A percentile compares a stretch with the other conserved stretches of the same genome.
Evolutionary conservation across 2,329 filamentous ascomycete genomes (phyloP).

Genomic region (Neospermospora avenae): DNA sequence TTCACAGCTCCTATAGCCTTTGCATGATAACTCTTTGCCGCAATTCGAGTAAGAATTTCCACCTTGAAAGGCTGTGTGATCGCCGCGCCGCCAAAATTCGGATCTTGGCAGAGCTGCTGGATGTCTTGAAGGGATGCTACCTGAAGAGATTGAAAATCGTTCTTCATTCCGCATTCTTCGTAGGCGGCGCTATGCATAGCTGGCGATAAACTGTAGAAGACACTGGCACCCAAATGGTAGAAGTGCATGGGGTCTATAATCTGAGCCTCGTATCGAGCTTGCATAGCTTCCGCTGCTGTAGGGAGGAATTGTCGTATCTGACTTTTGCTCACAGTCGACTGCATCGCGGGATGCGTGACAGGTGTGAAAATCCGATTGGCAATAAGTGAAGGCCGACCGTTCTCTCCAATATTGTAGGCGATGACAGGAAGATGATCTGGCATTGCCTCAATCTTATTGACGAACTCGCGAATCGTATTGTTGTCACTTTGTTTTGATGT

Average conservation of each 20-base stretch:
- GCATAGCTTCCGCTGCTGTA: constrained; percentile 61
- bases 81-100: constrained; percentile 68
- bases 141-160: constrained; percentile 63
- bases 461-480: constrained; percentile 34
- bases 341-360: constrained; percentile 53
- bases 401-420: constrained; percentile 53
- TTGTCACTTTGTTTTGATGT: constrained; percentile 50
- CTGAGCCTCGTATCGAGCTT: constrained; percentile 61
- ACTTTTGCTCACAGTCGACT: constrained; percentile 46
- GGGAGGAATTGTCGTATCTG: constrained; percentile 32
- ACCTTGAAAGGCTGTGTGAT: constrained; percentile 73
- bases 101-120: constrained; percentile 60
- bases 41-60: constrained; percentile 61
- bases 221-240: constrained; percentile 70
- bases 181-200: constrained; percentile 75
- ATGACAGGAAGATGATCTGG: constrained; percentile 39
- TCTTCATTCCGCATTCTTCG: constrained; percentile 62
- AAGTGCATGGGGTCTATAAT: constrained; percentile 67
- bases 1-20: constrained; percentile 74
- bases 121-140: constrained; percentile 60
- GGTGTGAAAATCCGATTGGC: constrained; percentile 56
- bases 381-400: constrained; percentile 52
- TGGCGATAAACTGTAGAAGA: constrained; percentile 70
- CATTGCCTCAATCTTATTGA: constrained; percentile 29
- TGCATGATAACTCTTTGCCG: constrained; percentile 68